Evolutionary conservation across 345 rosid genomes (phyloP), one percentile per base, ranked within the genome.

Genomic region (Eucalyptus microcorys): DNA sequence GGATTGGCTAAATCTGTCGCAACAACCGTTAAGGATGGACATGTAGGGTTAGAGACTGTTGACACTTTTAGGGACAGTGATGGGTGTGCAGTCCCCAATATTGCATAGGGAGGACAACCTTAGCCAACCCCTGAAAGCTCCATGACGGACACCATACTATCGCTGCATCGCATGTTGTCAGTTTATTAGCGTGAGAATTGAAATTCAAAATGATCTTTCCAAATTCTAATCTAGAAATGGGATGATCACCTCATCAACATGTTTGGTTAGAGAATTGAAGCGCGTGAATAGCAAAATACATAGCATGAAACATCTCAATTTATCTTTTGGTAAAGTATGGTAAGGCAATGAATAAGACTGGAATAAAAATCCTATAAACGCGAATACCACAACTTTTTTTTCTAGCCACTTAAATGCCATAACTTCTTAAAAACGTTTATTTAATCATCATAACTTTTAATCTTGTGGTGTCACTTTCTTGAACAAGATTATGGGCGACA

Each of bases 331-430:
- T 64, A 64, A n/a, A n/a, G 76, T n/a, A 64, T 64, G 40, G 5
- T 1, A n/a, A 64, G 37, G 10, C 40, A n/a, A 64, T n/a, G 10
- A 30, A 64, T 30, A n/a, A 64, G 5, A 64, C 4, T 30, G 3
- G 8, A 30, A 61, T 14, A 61, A 61, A 0, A 52, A 52, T 52
- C 0, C 26, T 26, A 52, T 19, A 52, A 52, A 7, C 0, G 10
- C 4, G 4, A 52, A 15, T 7, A 37, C 3, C 37, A 14, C 9
- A 64, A 6, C 5, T 14, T n/a, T 30, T n/a, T 64, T 64, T n/a
- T n/a, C 5, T n/a, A 3, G n/a, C 5, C 19, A n/a, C 5, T 64
- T 64, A 16, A 64, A 4, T 14, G 5, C 0, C 37, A n/a, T n/a
- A 14, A n/a, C 5, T 64, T 64, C 76, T 64, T 0, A n/a, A n/a